A percentile compares a stretch with the other conserved stretches of the same genome.
These are phyloP conservation scores for Fagopyrum esculentum DNA, from an alignment of 148 eudicot species.

Conservation along the genomic window DNA sequence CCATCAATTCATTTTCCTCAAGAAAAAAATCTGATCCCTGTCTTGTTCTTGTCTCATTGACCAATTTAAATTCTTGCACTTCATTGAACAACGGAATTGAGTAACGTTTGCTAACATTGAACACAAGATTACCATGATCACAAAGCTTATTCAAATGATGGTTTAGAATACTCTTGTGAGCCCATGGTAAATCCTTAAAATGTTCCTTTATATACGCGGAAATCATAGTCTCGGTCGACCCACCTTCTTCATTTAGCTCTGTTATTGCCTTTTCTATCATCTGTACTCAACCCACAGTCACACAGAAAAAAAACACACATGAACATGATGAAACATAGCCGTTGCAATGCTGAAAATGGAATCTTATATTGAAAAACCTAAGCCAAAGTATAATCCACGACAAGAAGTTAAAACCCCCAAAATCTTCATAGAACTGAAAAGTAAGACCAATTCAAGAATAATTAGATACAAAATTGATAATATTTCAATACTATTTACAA, in stretches of 20 bases:
- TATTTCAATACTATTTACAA: too few relatives aligned
- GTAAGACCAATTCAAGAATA: background rate
- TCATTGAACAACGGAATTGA: background rate
- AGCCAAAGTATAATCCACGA: too few relatives aligned
- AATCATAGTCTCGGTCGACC: conserved; percentile 45
- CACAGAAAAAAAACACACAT: background rate
- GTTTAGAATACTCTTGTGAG: conserved; percentile 36
- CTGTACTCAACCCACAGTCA: conserved; percentile 25
- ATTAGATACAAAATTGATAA: background rate
- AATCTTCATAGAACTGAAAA: background rate
- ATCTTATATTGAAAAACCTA: too few relatives aligned
- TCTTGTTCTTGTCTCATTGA: background rate
- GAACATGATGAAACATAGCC: background rate
- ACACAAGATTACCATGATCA: conserved; percentile 33
- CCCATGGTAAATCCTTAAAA: conserved; percentile 53
- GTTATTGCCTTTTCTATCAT: conserved; percentile 51
- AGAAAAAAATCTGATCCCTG: background rate
- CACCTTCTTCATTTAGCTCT: conserved; percentile 40
- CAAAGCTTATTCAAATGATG: conserved; percentile 46
- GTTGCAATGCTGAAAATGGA: background rate
- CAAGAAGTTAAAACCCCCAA: too few relatives aligned
- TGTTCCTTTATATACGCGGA: conserved; percentile 30
- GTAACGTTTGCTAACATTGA: background rate
- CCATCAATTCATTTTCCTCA: background rate
- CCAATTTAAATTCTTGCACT: background rate